A percentile compares a stretch with the other conserved stretches of the same genome.
These are phyloP conservation scores for Pythium rishiriense DNA, from an alignment of 352 stramenopile species.

Conservation along the genomic window DNA sequence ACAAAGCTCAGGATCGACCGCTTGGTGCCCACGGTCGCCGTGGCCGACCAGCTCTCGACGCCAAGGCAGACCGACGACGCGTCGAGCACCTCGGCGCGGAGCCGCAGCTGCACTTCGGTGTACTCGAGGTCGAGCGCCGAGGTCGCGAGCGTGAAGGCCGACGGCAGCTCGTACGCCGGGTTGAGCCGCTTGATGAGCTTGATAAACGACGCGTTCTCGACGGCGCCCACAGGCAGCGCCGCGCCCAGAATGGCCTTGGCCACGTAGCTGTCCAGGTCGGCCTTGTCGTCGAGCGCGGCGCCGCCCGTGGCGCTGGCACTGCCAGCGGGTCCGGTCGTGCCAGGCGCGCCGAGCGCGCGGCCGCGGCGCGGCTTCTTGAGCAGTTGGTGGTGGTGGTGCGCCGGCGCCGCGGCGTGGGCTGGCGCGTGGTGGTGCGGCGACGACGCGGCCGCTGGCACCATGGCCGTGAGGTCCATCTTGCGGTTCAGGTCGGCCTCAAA, in stretches of 20 bases:
- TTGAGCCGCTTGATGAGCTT: conserved; percentile 66
- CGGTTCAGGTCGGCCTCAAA: conserved; percentile 40
- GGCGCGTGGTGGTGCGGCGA: conserved; percentile 14
- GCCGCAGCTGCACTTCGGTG: conserved; percentile 55
- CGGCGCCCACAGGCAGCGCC: conserved; percentile 48
- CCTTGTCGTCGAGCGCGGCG: conserved; percentile 45
- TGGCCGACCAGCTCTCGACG: conserved; percentile 48
- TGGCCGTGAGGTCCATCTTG: conserved; percentile 34
- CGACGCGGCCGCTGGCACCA: conserved; percentile 11
- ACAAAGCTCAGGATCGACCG: conserved; percentile 55
- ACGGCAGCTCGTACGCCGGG: conserved; percentile 48
- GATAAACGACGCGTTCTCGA: conserved; percentile 63
- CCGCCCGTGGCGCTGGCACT: not conserved
- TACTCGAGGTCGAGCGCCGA: conserved; percentile 62
- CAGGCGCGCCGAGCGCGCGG: conserved; percentile 3
- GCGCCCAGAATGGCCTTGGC: conserved; percentile 55
- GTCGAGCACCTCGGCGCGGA: conserved; percentile 57
- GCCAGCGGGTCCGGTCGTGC: conserved; percentile 4
- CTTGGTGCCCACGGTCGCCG: conserved; percentile 19
- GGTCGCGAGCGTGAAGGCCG: conserved; percentile 49
- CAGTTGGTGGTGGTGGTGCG: conserved; percentile 12
- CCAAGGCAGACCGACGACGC: conserved; percentile 49
- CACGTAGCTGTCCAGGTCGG: conserved; percentile 55
- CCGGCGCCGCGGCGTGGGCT: no score
- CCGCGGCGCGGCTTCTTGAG: conserved; percentile 37